Percentiles rank a stretch among this genome's conserved stretches.
Conservation (phyloP, 164 flowering plant genomes). For the Hamamelis virginiana region DNA sequence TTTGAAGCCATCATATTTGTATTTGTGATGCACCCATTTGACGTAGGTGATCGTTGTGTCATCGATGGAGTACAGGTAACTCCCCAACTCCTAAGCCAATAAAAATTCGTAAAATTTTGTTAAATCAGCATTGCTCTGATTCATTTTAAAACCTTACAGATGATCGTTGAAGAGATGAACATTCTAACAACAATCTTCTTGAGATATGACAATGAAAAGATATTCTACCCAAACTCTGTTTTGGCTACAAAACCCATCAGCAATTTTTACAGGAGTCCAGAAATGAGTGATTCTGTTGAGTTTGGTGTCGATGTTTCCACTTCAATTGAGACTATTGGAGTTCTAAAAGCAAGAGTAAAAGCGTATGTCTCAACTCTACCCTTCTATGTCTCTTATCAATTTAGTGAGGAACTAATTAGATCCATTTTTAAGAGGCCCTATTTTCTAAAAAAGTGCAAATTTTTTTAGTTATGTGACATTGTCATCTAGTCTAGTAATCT, state of each 20-base stretch:
- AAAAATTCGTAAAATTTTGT: neutral
- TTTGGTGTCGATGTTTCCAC: constrained; percentile 73
- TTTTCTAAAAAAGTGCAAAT: too few relatives aligned
- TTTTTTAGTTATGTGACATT: too few relatives aligned
- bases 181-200: constrained; percentile 75
- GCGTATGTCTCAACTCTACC: constrained; percentile 42
- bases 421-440: too few relatives aligned
- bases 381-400: neutral
- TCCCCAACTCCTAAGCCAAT: neutral
- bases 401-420: neutral
- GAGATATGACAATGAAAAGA: constrained; percentile 82
- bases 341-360: constrained; percentile 57
- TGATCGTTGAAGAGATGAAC: constrained; percentile 94
- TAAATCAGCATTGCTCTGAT: neutral
- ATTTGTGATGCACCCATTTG: constrained; percentile 92
- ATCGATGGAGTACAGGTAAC: constrained; percentile 90
- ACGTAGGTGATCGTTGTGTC: constrained; percentile 95
- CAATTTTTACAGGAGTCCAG: constrained; percentile 85
- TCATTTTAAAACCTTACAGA: constrained; percentile 38
- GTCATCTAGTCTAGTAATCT: neutral
- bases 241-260: constrained; percentile 75
- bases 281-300: constrained; percentile 75
- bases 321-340: constrained; percentile 54
- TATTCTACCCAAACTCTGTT: constrained; percentile 74
- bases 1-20: constrained; percentile 91